Evolutionary conservation across 108 stramenopile genomes (phyloP).

Genomic region (Parietichytrium sp.): DNA sequence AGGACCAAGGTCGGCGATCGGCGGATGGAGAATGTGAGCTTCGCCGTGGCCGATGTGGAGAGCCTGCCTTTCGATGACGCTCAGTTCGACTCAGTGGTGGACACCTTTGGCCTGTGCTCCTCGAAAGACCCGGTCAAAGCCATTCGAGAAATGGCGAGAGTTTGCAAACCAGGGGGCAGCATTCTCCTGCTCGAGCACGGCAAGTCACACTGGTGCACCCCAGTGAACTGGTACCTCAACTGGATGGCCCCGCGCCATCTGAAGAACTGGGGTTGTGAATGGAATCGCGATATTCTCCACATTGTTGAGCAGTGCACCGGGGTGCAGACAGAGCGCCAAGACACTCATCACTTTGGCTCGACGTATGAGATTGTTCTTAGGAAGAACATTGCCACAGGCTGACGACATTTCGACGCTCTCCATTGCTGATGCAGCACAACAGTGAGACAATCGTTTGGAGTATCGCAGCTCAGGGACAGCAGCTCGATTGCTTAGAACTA

Average conservation of each 20-base stretch:
- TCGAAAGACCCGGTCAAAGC: slow-evolving; percentile 79
- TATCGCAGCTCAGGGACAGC: too few relatives aligned
- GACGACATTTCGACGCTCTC: too few relatives aligned
- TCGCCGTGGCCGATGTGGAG: neutral
- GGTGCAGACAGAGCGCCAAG: slow-evolving; percentile 60
- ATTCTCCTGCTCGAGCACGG: slow-evolving; percentile 59
- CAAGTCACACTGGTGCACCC: neutral
- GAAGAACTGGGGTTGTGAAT: slow-evolving; percentile 82
- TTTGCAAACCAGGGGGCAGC: slow-evolving; percentile 73
- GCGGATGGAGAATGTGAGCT: neutral
- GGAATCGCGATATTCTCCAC: slow-evolving; percentile 78
- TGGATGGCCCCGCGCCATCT: slow-evolving; percentile 69
- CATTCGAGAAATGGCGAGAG: slow-evolving; percentile 75
- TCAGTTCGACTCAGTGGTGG: slow-evolving; percentile 79
- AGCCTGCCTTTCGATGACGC: slow-evolving; percentile 63
- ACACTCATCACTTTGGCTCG: slow-evolving; percentile 82
- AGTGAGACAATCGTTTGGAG: too few relatives aligned
- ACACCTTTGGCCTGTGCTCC: slow-evolving; percentile 87
- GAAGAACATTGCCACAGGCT: too few relatives aligned
- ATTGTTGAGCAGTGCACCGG: slow-evolving; percentile 64
- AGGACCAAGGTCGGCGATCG: slow-evolving; percentile 33
- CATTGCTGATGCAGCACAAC: too few relatives aligned
- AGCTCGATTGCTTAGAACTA: too few relatives aligned
- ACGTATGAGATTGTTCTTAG: slow-evolving; percentile 50
- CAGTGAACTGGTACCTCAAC: slow-evolving; percentile 56